Evolutionary conservation across 305 asterid species (phyloP), one percentile per base, ranked within the genome.

Genomic region (Fraxinus platypoda): DNA sequence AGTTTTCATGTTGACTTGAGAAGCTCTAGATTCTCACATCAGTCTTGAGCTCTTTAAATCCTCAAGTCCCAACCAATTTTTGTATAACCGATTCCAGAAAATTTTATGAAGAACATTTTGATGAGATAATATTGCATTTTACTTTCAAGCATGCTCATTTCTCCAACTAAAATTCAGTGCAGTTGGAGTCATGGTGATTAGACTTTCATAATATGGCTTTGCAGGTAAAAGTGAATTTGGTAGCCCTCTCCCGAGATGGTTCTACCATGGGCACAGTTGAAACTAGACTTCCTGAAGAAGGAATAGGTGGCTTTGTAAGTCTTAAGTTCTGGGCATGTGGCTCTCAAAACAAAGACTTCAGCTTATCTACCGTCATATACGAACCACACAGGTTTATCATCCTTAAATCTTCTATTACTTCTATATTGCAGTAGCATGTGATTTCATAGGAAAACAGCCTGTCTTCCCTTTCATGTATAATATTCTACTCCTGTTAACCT

Each of bases 221-320:
- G 83, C 90, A 95, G 98, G 91, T 96, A 81, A 87, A 89, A 82
- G 97, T 96, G 88, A 93, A 88, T 88, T 85, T 94, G 88, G 94
- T 96, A 59, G 91, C 97, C 41, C 89, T 94, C 85, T 93, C 98
- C 77, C 90, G 75, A 25, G 98, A 96, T 87, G 97, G 98, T 83
- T 93, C 93, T 64, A 86, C 87, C 82, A 88, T 96, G 98, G 83
- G 91, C 86, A 93, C 99, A 23, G 95, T 93, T 74, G 99, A 94
- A 89, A 94, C 94, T 80, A 94, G 97, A 90, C 87, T 89, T 54
- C 90, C 98, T 83, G 99, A 96, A 89, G 98, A 94, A 86, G 98
- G 98, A 86, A 90, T 96, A 28, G 99, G 99, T 73, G 88, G 94
- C 86, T 94, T 94, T 81, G 91, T 92, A 84, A 87, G 94, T 87